Base-by-base conservation (phyloP, 768 basidiomycete species). In the Peribolospora baueri region DNA sequence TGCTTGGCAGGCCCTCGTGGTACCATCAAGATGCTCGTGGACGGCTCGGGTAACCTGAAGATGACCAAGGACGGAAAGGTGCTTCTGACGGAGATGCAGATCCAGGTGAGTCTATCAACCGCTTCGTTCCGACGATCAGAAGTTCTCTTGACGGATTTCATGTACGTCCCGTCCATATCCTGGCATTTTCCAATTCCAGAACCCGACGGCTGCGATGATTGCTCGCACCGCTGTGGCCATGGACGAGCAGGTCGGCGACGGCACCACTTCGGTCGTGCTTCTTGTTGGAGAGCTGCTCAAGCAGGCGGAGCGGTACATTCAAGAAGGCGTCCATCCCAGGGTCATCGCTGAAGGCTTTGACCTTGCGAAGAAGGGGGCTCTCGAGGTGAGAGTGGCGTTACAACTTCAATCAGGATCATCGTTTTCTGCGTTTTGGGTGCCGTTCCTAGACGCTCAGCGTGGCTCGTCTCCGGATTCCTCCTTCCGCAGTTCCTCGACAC, bases 61-160 rank as follows among this genome's bases (percentile, higher is more conserved):
- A 90, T 98, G 84, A 97, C 93, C 60, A 98, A 97, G 74, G 93
- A 97, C 65, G 93, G 93, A 59, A 98, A 98, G 71, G 91, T 95
- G 46, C 71, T 98, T 55, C 74, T 98, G 56, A 91, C 88, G 46
- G 93, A 98, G 72, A 98, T 98, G 93, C 93, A 97, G 71, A 98
- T 98, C 53, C 72, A 73, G 64, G 70, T 69, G 6, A 48, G 66
- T 61, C 37, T 46, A 51, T n/a, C 43, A 38, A 37, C 38, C 25
- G 11, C n/a, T 40, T 37, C 42, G 6, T 41, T 5, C 14, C 42
- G 41, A 8, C 8, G 8, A n/a, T n/a, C n/a, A n/a, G n/a, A 8
- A 46, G 45, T 2, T 2, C 45, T 46, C 45, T n/a, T 46, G 9
- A 8, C 45, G 45, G 9, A 8, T n/a, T 8, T 8, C n/a, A 46